Conservation (phyloP, 2,329 filamentous ascomycete genomes). For the Curvularia sp. region DNA sequence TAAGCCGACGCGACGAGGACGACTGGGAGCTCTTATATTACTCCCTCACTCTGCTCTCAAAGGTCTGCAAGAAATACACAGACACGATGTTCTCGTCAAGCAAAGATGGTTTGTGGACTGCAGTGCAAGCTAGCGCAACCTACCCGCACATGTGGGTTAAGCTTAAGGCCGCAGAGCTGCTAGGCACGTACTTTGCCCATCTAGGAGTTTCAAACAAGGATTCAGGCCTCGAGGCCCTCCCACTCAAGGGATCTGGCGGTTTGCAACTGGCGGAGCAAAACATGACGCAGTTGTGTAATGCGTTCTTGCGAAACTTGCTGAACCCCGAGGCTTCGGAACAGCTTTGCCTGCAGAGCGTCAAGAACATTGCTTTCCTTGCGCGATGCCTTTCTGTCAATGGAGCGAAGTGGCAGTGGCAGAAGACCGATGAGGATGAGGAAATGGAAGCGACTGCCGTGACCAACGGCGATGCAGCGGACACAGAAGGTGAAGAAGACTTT, state of each 20-base stretch:
- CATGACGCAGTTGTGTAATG: slow-evolving; percentile 65
- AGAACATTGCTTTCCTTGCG: slow-evolving; percentile 83
- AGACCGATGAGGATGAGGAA: slow-evolving; percentile 52
- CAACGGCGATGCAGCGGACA: slow-evolving; percentile 29
- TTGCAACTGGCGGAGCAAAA: slow-evolving; percentile 70
- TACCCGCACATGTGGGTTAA: slow-evolving; percentile 78
- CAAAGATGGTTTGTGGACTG: slow-evolving; percentile 72
- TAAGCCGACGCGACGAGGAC: slow-evolving; percentile 59
- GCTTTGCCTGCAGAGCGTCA: slow-evolving; percentile 78
- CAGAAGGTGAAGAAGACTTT: slow-evolving; percentile 48
- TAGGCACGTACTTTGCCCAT: slow-evolving; percentile 80
- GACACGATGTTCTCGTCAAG: slow-evolving; percentile 66
- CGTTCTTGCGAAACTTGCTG: slow-evolving; percentile 66
- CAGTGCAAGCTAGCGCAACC: slow-evolving; percentile 71
- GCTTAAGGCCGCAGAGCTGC: slow-evolving; percentile 74
- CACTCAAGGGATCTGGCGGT: slow-evolving; percentile 73
- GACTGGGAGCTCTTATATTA: slow-evolving; percentile 79
- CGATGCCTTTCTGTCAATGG: slow-evolving; percentile 67
- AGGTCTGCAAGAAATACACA: slow-evolving; percentile 72
- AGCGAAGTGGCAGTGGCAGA: slow-evolving; percentile 54
- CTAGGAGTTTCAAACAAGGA: slow-evolving; percentile 70
- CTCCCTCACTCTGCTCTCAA: slow-evolving; percentile 71
- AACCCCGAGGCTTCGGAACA: slow-evolving; percentile 71
- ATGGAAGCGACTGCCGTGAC: slow-evolving; percentile 54
- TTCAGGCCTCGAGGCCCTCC: slow-evolving; percentile 61